Conservation (phyloP, 1,284 basidiomycete genomes). For the Microbotryum saponariae region DNA sequence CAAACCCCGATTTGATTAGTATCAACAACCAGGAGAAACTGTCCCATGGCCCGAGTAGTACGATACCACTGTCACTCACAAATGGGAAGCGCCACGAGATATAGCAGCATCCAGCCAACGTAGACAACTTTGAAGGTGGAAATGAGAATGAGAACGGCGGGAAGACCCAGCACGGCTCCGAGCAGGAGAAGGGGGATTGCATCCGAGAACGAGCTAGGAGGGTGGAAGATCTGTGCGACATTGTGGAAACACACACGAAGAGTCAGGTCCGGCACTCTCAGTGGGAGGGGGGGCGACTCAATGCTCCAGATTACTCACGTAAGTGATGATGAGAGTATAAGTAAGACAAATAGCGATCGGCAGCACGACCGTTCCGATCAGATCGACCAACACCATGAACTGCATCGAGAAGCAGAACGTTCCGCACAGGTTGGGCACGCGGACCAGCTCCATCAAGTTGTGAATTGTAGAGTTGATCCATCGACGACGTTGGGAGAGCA, state of each 20-base stretch:
- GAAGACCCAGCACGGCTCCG: slow-evolving; percentile 82
- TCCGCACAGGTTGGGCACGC: slow-evolving; percentile 79
- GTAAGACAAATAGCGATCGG: slow-evolving; percentile 91
- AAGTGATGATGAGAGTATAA: slow-evolving; percentile 75
- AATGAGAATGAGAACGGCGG: slow-evolving; percentile 83
- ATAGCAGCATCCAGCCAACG: slow-evolving; percentile 95
- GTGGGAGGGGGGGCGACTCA: neutral
- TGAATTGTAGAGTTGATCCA: slow-evolving; percentile 99
- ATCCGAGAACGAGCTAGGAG: slow-evolving; percentile 77
- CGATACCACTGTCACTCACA: slow-evolving; percentile 39
- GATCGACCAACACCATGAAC: slow-evolving; percentile 97
- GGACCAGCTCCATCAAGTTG: slow-evolving; percentile 97
- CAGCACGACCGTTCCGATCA: slow-evolving; percentile 88
- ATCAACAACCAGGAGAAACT: neutral
- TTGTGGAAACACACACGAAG: neutral
- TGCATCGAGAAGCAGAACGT: slow-evolving; percentile 48
- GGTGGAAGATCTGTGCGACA: slow-evolving; percentile 54
- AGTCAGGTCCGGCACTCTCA: neutral
- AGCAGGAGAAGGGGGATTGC: slow-evolving; percentile 91
- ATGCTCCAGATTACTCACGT: slow-evolving; percentile 10
- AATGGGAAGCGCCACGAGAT: slow-evolving; percentile 80
- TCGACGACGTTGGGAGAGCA: slow-evolving; percentile 91
- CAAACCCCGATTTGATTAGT: neutral
- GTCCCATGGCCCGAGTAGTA: no score
- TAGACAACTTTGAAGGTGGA: slow-evolving; percentile 93